Evolutionary conservation across 768 basidiomycete genomes (phyloP).

Genomic region (Psilocybe cubensis): DNA sequence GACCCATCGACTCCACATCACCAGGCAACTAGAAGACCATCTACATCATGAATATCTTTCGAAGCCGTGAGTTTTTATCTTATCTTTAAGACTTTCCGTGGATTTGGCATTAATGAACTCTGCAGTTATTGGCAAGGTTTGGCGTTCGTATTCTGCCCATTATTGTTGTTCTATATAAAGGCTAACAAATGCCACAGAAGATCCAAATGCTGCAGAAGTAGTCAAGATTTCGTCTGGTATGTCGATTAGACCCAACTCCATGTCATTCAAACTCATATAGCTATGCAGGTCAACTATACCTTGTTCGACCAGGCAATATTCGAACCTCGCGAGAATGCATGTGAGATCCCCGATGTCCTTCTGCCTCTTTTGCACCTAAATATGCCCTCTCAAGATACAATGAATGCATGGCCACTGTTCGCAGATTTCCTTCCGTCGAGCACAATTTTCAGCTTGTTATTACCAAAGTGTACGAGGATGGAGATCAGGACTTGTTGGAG

Average conservation of each 20-base stretch:
- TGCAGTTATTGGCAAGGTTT: slow-evolving; percentile 92
- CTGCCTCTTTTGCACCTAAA: background rate
- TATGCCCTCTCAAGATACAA: slow-evolving; percentile 66
- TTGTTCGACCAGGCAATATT: slow-evolving; percentile 89
- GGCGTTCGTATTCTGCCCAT: slow-evolving; percentile 67
- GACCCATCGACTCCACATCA: slow-evolving; percentile 4
- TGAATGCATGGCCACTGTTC: slow-evolving; percentile 93
- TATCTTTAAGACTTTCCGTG: background rate
- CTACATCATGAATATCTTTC: slow-evolving; percentile 79
- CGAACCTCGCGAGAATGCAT: slow-evolving; percentile 97
- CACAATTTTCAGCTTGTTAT: slow-evolving; percentile 92
- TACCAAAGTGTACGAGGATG: slow-evolving; percentile 96
- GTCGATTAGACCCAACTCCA: background rate
- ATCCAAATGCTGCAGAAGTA: slow-evolving; percentile 93
- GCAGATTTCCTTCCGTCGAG: slow-evolving; percentile 75
- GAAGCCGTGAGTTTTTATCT: slow-evolving; percentile 59
- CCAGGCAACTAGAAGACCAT: slow-evolving; percentile 19
- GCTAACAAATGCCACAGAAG: slow-evolving; percentile 56
- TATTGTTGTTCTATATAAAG: slow-evolving; percentile 14
- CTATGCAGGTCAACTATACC: slow-evolving; percentile 73
- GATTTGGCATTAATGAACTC: background rate
- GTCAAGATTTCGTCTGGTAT: slow-evolving; percentile 86
- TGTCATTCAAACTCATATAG: slow-evolving; percentile 1
- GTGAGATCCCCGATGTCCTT: slow-evolving; percentile 48
- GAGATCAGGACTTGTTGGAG: slow-evolving; percentile 91